Evolutionary conservation across 1,139 yeast genomes (phyloP), one percentile per base, ranked within the genome.

Genomic region (Pichia sp.): DNA sequence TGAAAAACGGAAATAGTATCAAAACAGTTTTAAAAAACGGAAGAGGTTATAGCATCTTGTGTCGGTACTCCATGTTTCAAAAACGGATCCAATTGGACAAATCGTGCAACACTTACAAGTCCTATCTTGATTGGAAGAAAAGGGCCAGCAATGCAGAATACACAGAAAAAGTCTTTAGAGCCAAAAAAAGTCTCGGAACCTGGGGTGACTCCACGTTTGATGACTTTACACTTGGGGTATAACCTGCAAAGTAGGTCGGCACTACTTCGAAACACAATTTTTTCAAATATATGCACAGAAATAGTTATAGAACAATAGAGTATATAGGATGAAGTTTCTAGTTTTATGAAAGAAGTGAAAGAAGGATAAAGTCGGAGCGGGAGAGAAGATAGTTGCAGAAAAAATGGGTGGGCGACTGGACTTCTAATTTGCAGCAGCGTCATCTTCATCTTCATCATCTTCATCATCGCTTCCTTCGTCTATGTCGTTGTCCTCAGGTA

Each of bases 391-490:
- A 38, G 15, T 38, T 11, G 8, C 19, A 5, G 15, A 5, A n/a
- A 36, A n/a, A 36, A 36, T 36, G 8, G 8, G n/a, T 5, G 16
- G n/a, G 41, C 8, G 8, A 4, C n/a, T 23, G 29, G 13, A 19
- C 30, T 42, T 11, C 29, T 42, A 42, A 16, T 42, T 49, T 40
- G 13, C 50, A 34, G 23, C 30, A 38, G 10, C 4, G 7, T 30
- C 38, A 13, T 54, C 56, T 6, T 55, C 52, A 4, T 52, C 57
- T 6, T 48, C 56, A 7, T 59, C 59, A 30, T 58, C 61, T 6
- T 61, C 66, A 7, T 62, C 64, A 3, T 62, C 61, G 7, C 63
- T 61, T 31, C 58, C 62, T 15, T 61, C 68, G 38, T 64, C 69
- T 5, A 53, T 58, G 31, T 55, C 62, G 8, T 53, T 62, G 16